phyloP scores from a whole-genome alignment of 2,329 filamentous ascomycete species.

The Alternaria arbusti region DNA sequence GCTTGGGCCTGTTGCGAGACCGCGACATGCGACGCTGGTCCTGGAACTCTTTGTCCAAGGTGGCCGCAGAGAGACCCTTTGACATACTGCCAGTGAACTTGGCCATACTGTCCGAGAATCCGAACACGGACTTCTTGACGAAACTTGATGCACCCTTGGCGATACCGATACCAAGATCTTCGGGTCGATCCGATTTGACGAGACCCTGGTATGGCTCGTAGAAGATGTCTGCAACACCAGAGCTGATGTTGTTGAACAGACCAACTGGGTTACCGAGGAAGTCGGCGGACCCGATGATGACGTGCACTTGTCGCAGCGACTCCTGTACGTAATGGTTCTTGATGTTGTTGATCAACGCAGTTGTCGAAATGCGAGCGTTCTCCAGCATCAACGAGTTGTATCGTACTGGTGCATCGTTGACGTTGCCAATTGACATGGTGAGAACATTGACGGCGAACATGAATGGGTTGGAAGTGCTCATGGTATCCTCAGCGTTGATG shows the following conservation, averaged over 20 bases:
- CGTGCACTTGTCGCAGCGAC: slow-evolving; percentile 92
- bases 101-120: slow-evolving; percentile 94
- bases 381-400: slow-evolving; percentile 94
- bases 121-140: slow-evolving; percentile 98
- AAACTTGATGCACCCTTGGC: slow-evolving; percentile 97
- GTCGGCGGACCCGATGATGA: slow-evolving; percentile 95
- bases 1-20: slow-evolving; percentile 92
- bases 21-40: slow-evolving; percentile 92
- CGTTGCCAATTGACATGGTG: slow-evolving; percentile 99
- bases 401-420: slow-evolving; percentile 94
- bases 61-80: slow-evolving; percentile 93
- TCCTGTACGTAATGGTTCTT: slow-evolving; percentile 97
- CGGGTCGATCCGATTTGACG: slow-evolving; percentile 93
- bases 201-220: slow-evolving; percentile 99
- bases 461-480: slow-evolving; percentile 84
- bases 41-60: slow-evolving; percentile 98
- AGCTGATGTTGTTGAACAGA: slow-evolving; percentile 97
- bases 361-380: slow-evolving; percentile 89
- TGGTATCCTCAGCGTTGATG: slow-evolving; percentile 94
- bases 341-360: slow-evolving; percentile 82
- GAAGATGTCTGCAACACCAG: slow-evolving; percentile 96
- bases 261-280: slow-evolving; percentile 98
- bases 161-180: slow-evolving; percentile 92
- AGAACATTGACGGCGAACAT: slow-evolving; percentile 99
- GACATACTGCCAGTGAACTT: slow-evolving; percentile 98